Evolutionary conservation across 176 grass and related monocot species (phyloP), one percentile per base, ranked within the genome.

Genomic region (Juncus inflexus): DNA sequence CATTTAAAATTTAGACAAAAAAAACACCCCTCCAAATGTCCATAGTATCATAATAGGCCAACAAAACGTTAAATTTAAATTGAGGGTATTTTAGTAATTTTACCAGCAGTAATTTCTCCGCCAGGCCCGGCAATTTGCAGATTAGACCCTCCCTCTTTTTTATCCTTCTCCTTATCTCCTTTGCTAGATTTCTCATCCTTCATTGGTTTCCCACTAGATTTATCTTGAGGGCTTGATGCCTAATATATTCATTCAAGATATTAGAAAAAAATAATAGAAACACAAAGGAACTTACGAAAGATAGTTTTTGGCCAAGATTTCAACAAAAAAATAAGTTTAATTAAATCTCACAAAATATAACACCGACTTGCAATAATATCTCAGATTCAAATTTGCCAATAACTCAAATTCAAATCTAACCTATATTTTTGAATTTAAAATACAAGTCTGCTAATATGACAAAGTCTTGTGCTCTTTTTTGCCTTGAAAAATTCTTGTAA

Each of bases 21-120:
- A 52, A 3, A 40, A 19, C 37, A 52, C 9, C 50, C 28, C 65
- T 3, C 53, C 15, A 69, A 16, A 40, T 16, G 12, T 53, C 35
- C 66, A 39, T 13, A 51, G 10, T 37, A 15, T 35, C 50, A 67
- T 37, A 67, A 37, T 12, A 12, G 14, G 11, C 12, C 42, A 50
- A 57, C 12, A 7, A 35, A 12, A 2, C 35, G 13, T 42, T 70
- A 70, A 40, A 15, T 14, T 55, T 39, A 7, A 3, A 69, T 9
- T 2, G 37, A 71, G 39, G 15, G 39, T 36, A 58, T 57, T 71
- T 36, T 37, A 58, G 43, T 47, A 50, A 40, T n/a, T 61, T 65
- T 74, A 94, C 89, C 89, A 82, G 89, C 89, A 77, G 85, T 94
- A 73, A 94, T 94, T 84, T 94, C 89, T 62, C 89, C 89, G 57